Base-by-base conservation (phyloP, 306 rosid genomes). In the Gynostemma pentaphyllum region DNA sequence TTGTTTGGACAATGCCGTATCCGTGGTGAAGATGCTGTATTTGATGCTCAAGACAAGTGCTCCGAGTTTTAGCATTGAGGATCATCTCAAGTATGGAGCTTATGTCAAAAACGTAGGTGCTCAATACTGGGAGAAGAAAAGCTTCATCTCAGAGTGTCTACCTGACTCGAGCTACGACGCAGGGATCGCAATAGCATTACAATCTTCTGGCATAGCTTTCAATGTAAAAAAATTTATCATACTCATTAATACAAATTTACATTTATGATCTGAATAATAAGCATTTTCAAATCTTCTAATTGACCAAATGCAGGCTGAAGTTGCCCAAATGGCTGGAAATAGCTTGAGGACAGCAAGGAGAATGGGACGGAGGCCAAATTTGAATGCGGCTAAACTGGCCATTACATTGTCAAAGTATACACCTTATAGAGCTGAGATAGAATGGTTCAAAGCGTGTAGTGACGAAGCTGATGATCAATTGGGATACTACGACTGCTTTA, bases 401-500 rank as follows among this genome's bases (percentile, higher is more conserved):
- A 7, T 92, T 21, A 62, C 57, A 34, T 72, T 92, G 18, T 71
- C 98, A 23, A 81, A 78, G 74, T 48, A 79, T 21, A 68, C 22
- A 0, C 98, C 98, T 14, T 81, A 56, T 51, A 80, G 98, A 42
- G 94, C 95, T 21, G 70, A 92, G 68, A 75, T 92, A 50, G 96
- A 92, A 70, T 92, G 94, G 98, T 88, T 82, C 70, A 92, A 79
- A 65, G 64, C 32, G 12, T 27, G 34, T 28, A 88, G 95, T 18
- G 94, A 88, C 5, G 64, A 79, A 32, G 76, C 83, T 4, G 80
- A 73, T 8, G 76, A 86, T 26, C 78, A 86, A 53, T 57, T 71
- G 56, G 95, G 98, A 27, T 92, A 92, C 50, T 88, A 88, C 4
- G 98, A 88, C 66, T 60, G 80, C 1, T 92, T 92, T 83, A 92